phyloP scores from a whole-genome alignment of 2,329 filamentous ascomycete species.

The Clarireedia hainanense region DNA sequence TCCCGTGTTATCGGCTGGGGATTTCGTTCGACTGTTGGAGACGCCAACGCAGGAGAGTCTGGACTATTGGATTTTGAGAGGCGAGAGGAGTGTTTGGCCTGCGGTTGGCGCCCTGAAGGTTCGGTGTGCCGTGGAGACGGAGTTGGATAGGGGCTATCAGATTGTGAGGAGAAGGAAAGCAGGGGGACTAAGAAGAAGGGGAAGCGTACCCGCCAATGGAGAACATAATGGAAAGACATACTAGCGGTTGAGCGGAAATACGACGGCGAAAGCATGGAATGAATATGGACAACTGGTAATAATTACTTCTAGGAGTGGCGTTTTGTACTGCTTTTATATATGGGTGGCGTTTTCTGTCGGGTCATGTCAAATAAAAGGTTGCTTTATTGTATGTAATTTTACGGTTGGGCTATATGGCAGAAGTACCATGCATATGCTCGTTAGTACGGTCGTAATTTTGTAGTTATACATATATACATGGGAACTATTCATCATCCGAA shows the following conservation, averaged over 20 bases:
- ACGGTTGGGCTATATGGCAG: no score
- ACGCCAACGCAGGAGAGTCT: slow-evolving; percentile 69
- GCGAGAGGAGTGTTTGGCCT: slow-evolving; percentile 87
- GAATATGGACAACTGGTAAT: no score
- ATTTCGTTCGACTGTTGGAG: slow-evolving; percentile 75
- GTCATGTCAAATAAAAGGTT: no score
- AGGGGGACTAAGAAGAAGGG: slow-evolving; percentile 26
- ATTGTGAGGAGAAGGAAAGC: slow-evolving; percentile 52
- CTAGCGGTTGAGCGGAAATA: slow-evolving; percentile 15
- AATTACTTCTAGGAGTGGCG: no score
- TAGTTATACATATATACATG: not conserved
- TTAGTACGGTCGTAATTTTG: not conserved
- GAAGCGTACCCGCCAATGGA: slow-evolving; percentile 25
- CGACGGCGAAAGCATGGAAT: no score
- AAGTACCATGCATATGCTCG: not conserved
- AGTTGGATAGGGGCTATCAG: slow-evolving; percentile 80
- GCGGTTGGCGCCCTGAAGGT: slow-evolving; percentile 75
- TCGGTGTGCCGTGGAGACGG: slow-evolving; percentile 77
- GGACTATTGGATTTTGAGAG: slow-evolving; percentile 77
- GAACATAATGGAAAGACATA: slow-evolving; percentile 22
- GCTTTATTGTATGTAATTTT: no score
- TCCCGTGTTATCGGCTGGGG: slow-evolving; percentile 63
- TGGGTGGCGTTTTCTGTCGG: no score
- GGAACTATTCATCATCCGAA: slow-evolving; percentile 44
- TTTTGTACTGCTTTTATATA: no score